A percentile compares a stretch with the other conserved stretches of the same genome.
Evolutionary conservation across 768 basidiomycete species (phyloP).

Genomic region (Trichaptum fuscoviolaceum): DNA sequence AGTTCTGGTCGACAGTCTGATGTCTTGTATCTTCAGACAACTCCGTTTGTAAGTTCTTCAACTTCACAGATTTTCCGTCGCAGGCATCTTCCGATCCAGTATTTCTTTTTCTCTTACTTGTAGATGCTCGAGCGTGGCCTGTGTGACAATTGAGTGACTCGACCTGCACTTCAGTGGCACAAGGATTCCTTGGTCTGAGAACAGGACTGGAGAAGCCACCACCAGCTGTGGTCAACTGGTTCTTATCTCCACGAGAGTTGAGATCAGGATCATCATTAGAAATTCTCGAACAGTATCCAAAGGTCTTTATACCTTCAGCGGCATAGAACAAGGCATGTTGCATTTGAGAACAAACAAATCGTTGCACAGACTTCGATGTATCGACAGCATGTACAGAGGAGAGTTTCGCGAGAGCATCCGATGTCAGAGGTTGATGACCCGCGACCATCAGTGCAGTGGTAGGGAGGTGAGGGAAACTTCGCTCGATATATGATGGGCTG

Average conservation of each 20-base stretch:
- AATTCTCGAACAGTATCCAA: background rate
- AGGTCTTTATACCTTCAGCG: background rate
- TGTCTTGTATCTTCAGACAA: background rate
- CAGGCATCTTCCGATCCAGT: background rate
- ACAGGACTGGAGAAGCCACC: background rate
- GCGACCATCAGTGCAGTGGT: background rate
- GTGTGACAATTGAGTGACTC: background rate
- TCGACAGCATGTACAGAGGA: background rate
- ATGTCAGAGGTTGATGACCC: background rate
- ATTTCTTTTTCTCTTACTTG: background rate
- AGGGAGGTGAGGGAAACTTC: background rate
- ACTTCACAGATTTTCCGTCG: background rate
- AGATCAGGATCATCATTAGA: background rate
- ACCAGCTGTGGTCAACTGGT: background rate
- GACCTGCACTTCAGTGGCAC: background rate
- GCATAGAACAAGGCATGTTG: background rate
- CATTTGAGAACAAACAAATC: background rate
- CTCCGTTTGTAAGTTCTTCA: background rate
- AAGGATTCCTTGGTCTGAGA: background rate
- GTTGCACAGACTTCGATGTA: background rate
- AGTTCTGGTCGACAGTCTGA: too few species aligned
- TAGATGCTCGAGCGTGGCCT: background rate
- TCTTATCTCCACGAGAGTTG: background rate
- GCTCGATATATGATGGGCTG: background rate
- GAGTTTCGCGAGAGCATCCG: background rate